A percentile compares a stretch with the other conserved stretches of the same genome.
Conservation (phyloP, 805 yeast genomes). For the Candida nitratophila region DNA sequence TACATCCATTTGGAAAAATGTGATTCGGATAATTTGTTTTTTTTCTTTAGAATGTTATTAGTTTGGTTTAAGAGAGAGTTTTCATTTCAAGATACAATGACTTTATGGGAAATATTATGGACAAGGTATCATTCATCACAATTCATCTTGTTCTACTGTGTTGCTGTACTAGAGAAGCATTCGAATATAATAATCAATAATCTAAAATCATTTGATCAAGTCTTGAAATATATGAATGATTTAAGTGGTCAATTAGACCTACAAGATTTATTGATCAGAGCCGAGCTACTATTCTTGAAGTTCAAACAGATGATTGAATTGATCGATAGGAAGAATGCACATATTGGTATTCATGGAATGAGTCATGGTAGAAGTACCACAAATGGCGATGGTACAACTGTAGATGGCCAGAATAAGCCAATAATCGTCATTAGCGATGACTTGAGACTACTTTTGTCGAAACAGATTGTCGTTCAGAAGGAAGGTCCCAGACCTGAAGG, state of each 20-base stretch:
- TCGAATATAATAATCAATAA: slow-evolving; percentile 71
- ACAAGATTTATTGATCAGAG: slow-evolving; percentile 71
- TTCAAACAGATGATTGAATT: slow-evolving; percentile 76
- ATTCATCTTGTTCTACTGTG: slow-evolving; percentile 78
- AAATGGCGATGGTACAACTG: too few relatives aligned
- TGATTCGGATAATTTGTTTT: slow-evolving; percentile 84
- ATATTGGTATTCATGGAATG: slow-evolving; percentile 10
- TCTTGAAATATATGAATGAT: slow-evolving; percentile 88
- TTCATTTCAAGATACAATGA: slow-evolving; percentile 64
- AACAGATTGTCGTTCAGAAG: slow-evolving; percentile 52
- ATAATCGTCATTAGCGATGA: slow-evolving; percentile 38
- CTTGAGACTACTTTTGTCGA: slow-evolving; percentile 53
- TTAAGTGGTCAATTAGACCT: slow-evolving; percentile 69
- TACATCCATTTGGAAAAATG: slow-evolving; percentile 80
- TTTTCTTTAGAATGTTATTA: slow-evolving; percentile 88
- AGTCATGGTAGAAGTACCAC: neutral
- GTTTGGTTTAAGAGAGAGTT: slow-evolving; percentile 96
- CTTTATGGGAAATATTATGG: slow-evolving; percentile 90
- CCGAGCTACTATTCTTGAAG: slow-evolving; percentile 75
- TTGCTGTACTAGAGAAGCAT: slow-evolving; percentile 85
- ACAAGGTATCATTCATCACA: slow-evolving; percentile 84
- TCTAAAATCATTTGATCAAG: slow-evolving; percentile 79
- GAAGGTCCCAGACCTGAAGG: slow-evolving; percentile 24
- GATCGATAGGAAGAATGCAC: slow-evolving; percentile 46
- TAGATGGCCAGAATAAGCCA: too few relatives aligned